Conservation (phyloP, 2,329 filamentous ascomycete species). For the Whalleya microplaca region DNA sequence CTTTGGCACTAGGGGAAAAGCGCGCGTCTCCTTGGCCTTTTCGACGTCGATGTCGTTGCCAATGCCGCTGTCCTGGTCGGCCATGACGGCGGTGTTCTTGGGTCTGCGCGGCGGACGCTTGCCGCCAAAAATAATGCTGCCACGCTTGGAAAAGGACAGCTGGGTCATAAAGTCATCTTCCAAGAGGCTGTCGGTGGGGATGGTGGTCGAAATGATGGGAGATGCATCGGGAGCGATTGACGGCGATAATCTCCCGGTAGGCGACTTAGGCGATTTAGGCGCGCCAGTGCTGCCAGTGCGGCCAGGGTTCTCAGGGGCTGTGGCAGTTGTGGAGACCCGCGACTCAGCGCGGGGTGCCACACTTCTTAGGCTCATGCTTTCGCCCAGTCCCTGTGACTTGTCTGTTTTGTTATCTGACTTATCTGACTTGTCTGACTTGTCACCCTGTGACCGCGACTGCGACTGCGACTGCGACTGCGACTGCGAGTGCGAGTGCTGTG, state of each 20-base stretch:
- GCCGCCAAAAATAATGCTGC: constrained; percentile 64
- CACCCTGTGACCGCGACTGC: too few relatives aligned
- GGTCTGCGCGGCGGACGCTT: constrained; percentile 41
- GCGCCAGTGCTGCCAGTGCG: too few relatives aligned
- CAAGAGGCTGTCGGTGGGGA: constrained; percentile 59
- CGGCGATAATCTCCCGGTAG: constrained; percentile 32
- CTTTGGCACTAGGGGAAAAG: constrained; percentile 34
- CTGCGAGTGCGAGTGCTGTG: background rate
- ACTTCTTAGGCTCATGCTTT: background rate
- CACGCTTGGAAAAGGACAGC: constrained; percentile 65
- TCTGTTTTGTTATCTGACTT: too few relatives aligned
- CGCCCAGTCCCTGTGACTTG: too few relatives aligned
- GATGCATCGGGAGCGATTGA: constrained; percentile 43
- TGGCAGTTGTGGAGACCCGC: background rate
- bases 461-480: too few relatives aligned
- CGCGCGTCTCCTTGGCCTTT: constrained; percentile 24
- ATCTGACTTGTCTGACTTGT: too few relatives aligned
- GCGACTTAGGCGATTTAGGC: constrained; percentile 24
- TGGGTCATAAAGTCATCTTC: constrained; percentile 61
- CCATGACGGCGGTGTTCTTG: constrained; percentile 28
- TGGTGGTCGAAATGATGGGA: constrained; percentile 56
- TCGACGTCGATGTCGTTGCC: constrained; percentile 13
- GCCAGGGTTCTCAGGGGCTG: constrained; percentile 28
- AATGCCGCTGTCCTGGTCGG: constrained; percentile 27
- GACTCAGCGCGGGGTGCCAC: background rate